Conservation (phyloP, 208 protist genomes). For the Trypanosoma scelopori region DNA sequence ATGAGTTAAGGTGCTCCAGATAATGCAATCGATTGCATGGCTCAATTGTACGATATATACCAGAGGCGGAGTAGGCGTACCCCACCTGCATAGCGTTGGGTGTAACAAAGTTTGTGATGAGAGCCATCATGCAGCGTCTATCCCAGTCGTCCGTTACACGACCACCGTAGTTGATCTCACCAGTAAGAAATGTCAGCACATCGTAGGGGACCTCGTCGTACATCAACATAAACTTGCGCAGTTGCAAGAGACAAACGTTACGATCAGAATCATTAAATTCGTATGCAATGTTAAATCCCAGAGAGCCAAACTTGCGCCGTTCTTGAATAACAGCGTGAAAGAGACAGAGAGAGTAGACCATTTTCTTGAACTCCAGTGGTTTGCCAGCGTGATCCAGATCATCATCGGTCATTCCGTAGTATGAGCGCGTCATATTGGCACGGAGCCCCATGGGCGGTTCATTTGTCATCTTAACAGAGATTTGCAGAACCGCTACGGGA, state of each 20-base stretch:
- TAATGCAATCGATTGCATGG: slow-evolving; percentile 85
- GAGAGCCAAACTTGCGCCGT: slow-evolving; percentile 92
- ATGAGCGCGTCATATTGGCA: slow-evolving; percentile 95
- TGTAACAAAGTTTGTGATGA: slow-evolving; percentile 93
- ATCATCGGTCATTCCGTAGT: slow-evolving; percentile 88
- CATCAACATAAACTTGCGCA: slow-evolving; percentile 91
- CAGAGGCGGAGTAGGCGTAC: slow-evolving; percentile 90
- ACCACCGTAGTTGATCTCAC: slow-evolving; percentile 97
- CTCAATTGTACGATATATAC: slow-evolving; percentile 89
- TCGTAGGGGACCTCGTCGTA: slow-evolving; percentile 93
- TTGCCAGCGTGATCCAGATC: slow-evolving; percentile 84
- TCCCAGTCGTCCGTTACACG: slow-evolving; percentile 98
- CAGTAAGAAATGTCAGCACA: slow-evolving; percentile 93
- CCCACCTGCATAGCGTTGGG: slow-evolving; percentile 81
- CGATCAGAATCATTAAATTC: slow-evolving; percentile 96
- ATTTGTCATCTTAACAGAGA: slow-evolving; percentile 98
- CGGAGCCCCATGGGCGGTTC: slow-evolving; percentile 98
- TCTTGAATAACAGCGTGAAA: slow-evolving; percentile 96
- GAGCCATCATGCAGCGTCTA: slow-evolving; percentile 91
- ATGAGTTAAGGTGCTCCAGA: slow-evolving; percentile 84
- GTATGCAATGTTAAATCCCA: slow-evolving; percentile 97
- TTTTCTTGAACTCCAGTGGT: slow-evolving; percentile 87
- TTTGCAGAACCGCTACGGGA: slow-evolving; percentile 98
- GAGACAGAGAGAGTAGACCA: slow-evolving; percentile 93
- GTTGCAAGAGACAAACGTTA: slow-evolving; percentile 90